These are phyloP conservation scores for Russula abietina DNA, from an alignment of 768 basidiomycete genomes.

Conservation along the genomic window DNA sequence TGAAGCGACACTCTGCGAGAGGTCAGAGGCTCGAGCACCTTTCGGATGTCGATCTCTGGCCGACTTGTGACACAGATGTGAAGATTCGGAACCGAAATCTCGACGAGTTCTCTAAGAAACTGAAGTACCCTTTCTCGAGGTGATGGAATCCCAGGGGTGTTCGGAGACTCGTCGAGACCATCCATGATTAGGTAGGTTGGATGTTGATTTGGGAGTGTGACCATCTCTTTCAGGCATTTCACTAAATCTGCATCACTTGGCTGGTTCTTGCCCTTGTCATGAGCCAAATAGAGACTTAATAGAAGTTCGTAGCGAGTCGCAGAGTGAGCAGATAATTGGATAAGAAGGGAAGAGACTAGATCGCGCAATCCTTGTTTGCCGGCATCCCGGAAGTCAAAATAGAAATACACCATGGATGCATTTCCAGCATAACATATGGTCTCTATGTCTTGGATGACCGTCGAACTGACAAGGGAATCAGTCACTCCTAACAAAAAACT, in stretches of 20 bases:
- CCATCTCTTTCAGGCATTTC: not conserved
- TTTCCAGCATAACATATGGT: not conserved
- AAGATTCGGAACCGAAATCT: not conserved
- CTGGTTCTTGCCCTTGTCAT: not conserved
- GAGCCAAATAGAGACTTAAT: not conserved
- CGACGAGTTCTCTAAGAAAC: not conserved
- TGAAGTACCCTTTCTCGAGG: not conserved
- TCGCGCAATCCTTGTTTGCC: not conserved
- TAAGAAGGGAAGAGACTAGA: not conserved
- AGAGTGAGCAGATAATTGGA: not conserved
- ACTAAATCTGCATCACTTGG: not conserved
- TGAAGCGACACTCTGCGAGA: not conserved
- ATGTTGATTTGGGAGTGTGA: not conserved
- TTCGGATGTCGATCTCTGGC: not conserved
- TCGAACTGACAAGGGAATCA: not conserved
- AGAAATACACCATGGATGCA: not conserved
- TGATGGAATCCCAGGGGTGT: not conserved
- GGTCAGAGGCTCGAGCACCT: not conserved
- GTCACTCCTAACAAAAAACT: no score
- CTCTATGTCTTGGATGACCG: not conserved
- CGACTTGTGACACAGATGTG: not conserved
- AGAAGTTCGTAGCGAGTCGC: not conserved
- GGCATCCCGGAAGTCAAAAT: not conserved
- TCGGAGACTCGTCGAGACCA: not conserved
- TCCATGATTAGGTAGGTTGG: not conserved